Conservation (phyloP, 768 basidiomycete species). For the Hygrocybe punicea region DNA sequence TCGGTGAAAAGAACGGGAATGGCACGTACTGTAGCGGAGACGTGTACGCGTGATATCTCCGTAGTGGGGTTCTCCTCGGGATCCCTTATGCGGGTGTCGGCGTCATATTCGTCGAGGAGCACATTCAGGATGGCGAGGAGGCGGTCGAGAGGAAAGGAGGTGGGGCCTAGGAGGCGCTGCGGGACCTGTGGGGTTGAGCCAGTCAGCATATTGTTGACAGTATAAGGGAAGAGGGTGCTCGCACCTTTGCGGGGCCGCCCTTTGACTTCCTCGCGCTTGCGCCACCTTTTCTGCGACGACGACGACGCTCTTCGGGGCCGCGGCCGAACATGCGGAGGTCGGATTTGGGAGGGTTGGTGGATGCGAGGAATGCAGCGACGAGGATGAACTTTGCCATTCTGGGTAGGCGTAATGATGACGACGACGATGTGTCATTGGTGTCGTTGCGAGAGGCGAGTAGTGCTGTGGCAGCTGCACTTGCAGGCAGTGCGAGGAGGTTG, state of each 20-base stretch:
- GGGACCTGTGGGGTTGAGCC: constrained; percentile 48
- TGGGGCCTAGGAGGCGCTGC: constrained; percentile 76
- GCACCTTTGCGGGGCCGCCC: constrained; percentile 47
- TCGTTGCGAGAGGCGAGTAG: neutral
- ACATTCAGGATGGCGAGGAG: constrained; percentile 76
- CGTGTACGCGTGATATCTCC: constrained; percentile 60
- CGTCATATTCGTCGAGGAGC: constrained; percentile 70
- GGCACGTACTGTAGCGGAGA: constrained; percentile 57
- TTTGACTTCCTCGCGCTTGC: constrained; percentile 36
- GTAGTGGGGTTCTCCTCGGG: constrained; percentile 68
- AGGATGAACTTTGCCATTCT: constrained; percentile 73
- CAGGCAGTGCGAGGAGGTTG: constrained; percentile 36
- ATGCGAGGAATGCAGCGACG: constrained; percentile 75
- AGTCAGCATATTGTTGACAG: too few species aligned
- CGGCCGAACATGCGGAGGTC: constrained; percentile 83
- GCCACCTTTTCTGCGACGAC: constrained; percentile 46
- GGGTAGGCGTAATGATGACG: constrained; percentile 44
- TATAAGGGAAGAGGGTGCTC: neutral
- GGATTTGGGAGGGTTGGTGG: constrained; percentile 77
- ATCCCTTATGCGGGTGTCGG: constrained; percentile 43
- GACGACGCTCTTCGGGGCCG: constrained; percentile 61
- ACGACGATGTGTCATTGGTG: too few species aligned
- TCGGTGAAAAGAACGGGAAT: neutral
- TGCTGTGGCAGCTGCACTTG: constrained; percentile 15
- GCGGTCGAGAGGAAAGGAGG: constrained; percentile 74